Base-by-base conservation (phyloP, 2,329 filamentous ascomycete genomes). In the Orbilia brochopaga region DNA sequence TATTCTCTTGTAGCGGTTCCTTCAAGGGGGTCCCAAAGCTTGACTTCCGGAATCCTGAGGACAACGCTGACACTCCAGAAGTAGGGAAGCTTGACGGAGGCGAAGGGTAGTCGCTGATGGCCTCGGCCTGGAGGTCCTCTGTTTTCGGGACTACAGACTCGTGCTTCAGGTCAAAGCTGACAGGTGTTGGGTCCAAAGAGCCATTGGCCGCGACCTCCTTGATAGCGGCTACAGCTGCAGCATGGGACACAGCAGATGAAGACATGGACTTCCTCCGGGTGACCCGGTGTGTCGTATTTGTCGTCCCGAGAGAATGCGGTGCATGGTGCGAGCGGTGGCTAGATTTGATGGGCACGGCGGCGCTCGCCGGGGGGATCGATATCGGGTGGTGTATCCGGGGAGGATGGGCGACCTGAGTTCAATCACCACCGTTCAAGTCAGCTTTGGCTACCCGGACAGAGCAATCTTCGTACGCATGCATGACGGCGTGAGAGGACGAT, bases 201-300 rank as follows among this genome's bases (percentile, higher is more conserved):
- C 59, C 66, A 46, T 70, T 70, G 7, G 59, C 66, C 11, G 81
- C 81, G 58, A 83, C 83, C 78, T 90, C 89, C 77, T 87, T 86
- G 73, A 90, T 81, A 57, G 88, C 90, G 32, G 90, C 89, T 74
- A 93, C 82, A 60, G 90, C 90, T 17, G 90, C 88, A 51, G 89
- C 86, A 80, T 90, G 92, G 79, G 86, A 84, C 53, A 84, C 85
- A 52, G 88, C 86, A 74, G 87, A 89, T 73, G 90, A 91, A 78
- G 86, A 87, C 79, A 96, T 92, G 81, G 92, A 97, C 85, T 97
- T 97, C 77, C 94, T 87, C 78, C 93, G 90, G 76, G 90, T 92
- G 76, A 97, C 87, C 76, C 94, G 90, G 80, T 96, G 90, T 79
- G 87, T 88, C 19, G 66, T 70, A 51, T 70, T 70, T 42, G 66